Base-by-base conservation (phyloP, 371 early-diverging fungal species). In the Umbelopsis sp. region DNA sequence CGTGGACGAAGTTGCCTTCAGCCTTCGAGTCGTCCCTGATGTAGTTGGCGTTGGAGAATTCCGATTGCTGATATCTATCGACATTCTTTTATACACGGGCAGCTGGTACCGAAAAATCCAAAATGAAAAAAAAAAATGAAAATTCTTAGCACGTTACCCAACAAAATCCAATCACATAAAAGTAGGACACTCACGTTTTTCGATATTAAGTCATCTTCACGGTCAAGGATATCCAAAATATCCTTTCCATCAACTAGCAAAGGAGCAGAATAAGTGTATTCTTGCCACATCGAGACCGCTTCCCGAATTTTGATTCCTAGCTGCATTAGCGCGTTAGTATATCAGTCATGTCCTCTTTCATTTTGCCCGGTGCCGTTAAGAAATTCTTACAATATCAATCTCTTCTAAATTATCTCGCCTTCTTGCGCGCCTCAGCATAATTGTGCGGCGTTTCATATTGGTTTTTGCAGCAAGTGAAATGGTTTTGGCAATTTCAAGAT, bases 401-500 rank as follows among this genome's bases (percentile, higher is more conserved):
- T 76, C 70, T 32, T 74, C 73, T 20, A 67, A 50, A 16, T 64
- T 70, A 65, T 73, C 71, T 53, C 74, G 76, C 64, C 71, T 72
- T 69, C 76, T 65, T 32, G 69, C 69, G 50, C 74, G 74, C 50
- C 72, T 73, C 24, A 82, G 65, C 41, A 80, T 32, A 22, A 72
- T 75, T 18, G 70, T 74, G 45, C 82, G 71, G 2, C 76, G 74
- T 53, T 80, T 82, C 74, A 83, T 63, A 46, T 81, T 80, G 63
- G 80, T 83, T 65, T 80, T 80, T 8, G 81, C 78, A 18, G 84
- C 81, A 25, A 81, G 63, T 12, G 80, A 72, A 46, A 83, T 77
- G 1, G 84, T 83, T 65, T 80, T 83, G 16, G 84, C 84, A 63
- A 83, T 77, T 48, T 81, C 81, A 37, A 83, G 66, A 66, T 83